Evolutionary conservation across 495 filamentous ascomycete species (phyloP).

Genomic region (Sporormia fimetaria): DNA sequence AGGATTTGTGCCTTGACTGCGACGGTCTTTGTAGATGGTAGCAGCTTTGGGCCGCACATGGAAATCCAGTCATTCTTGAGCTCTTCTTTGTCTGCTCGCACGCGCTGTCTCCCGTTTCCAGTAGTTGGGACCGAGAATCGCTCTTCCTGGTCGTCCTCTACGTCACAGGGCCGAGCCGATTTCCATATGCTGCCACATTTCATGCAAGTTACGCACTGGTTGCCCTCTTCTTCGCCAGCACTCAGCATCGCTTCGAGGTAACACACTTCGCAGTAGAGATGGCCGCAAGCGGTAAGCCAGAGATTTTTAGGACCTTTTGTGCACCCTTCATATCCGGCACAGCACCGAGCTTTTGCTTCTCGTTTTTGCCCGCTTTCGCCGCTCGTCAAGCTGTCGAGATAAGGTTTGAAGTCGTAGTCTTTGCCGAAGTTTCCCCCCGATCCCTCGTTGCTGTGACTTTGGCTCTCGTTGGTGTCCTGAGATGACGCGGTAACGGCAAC

Average conservation of each 20-base stretch:
- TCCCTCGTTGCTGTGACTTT: no score
- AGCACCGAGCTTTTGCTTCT: constrained; percentile 31
- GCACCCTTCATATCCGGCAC: no score
- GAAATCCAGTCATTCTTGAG: constrained; percentile 29
- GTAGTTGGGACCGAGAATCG: neutral
- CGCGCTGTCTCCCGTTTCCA: constrained; percentile 2
- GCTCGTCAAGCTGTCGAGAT: constrained; percentile 27
- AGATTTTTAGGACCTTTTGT: constrained; percentile 23
- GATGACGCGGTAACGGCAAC: constrained; percentile 1
- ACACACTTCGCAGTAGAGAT: constrained; percentile 41
- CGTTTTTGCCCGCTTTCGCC: constrained; percentile 28
- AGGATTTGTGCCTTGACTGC: constrained; percentile 32
- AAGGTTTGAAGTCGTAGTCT: constrained; percentile 27
- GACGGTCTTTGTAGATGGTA: constrained; percentile 33
- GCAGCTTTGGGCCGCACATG: constrained; percentile 23
- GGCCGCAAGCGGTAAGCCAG: constrained; percentile 38
- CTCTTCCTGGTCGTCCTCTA: constrained; percentile 1
- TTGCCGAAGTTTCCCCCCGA: constrained; percentile 13
- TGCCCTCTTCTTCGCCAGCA: constrained; percentile 14
- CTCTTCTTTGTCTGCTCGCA: constrained; percentile 5
- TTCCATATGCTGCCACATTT: constrained; percentile 9
- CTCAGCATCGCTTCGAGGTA: constrained; percentile 27
- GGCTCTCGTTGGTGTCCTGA: no score
- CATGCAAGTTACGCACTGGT: constrained; percentile 12
- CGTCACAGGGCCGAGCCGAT: neutral